Percentiles rank a stretch among this genome's conserved stretches.
These are phyloP conservation scores for Hemerocallis citrina DNA, from an alignment of 106 monocot species.

Conservation along the genomic window DNA sequence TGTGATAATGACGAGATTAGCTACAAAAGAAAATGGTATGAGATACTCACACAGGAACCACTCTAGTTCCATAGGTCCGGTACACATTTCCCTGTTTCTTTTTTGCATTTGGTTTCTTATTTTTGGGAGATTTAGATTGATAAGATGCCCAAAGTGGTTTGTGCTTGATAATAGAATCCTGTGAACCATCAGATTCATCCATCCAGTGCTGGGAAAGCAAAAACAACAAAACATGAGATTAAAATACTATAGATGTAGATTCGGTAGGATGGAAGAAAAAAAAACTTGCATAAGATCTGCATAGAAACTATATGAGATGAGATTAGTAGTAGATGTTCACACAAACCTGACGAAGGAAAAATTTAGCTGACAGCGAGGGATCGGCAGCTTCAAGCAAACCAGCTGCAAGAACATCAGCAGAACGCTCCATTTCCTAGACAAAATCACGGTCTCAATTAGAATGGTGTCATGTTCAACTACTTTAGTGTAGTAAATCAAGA, in stretches of 20 bases:
- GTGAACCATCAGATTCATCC: slow-evolving; percentile 46
- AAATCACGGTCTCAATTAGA: slow-evolving; percentile 1
- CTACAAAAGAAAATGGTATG: background rate
- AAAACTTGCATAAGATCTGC: too few species aligned
- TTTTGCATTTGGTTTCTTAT: slow-evolving; percentile 36
- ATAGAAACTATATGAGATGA: too few species aligned
- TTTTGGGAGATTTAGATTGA: slow-evolving; percentile 39
- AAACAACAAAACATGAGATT: background rate
- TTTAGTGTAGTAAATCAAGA: too few species aligned
- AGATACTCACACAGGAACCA: slow-evolving; percentile 73
- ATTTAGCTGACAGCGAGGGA: slow-evolving; percentile 85
- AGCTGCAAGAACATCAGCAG: slow-evolving; percentile 94
- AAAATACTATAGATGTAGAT: background rate
- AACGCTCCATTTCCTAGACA: slow-evolving; percentile 95
- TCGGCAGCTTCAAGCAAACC: slow-evolving; percentile 93
- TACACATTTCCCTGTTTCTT: slow-evolving; percentile 62
- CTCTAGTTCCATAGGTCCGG: slow-evolving; percentile 89
- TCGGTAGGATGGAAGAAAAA: background rate
- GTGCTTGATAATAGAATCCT: slow-evolving; percentile 77
- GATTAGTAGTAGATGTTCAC: background rate
- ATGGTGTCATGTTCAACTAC: too few species aligned
- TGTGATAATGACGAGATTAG: background rate
- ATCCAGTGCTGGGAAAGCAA: slow-evolving; percentile 58
- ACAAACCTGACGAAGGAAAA: slow-evolving; percentile 79
- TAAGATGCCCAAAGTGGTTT: slow-evolving; percentile 78